These are phyloP conservation scores for Przewalskia tangutica DNA, from an alignment of 257 asterid species.

Conservation along the genomic window DNA sequence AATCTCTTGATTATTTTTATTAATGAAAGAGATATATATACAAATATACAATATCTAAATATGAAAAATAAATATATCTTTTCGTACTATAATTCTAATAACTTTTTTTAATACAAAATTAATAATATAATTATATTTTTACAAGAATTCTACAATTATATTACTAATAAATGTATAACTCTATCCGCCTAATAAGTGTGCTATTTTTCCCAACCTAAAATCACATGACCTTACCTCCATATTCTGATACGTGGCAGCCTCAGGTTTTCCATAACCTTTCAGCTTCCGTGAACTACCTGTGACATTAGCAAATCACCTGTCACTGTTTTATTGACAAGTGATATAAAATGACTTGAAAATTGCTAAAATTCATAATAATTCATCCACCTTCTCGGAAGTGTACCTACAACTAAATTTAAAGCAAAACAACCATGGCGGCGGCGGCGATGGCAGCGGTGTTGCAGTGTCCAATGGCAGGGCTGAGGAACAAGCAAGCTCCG, in stretches of 20 bases:
- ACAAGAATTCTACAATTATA: no score
- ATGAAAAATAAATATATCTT: no score
- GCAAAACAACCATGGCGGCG: background rate
- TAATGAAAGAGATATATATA: no score
- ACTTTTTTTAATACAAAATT: no score
- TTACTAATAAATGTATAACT: no score
- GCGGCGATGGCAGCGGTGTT: constrained; percentile 14
- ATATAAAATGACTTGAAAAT: background rate
- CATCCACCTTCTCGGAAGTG: background rate
- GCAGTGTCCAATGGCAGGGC: constrained; percentile 21
- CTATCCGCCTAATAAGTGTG: no score
- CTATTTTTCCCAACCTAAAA: no score
- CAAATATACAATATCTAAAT: no score
- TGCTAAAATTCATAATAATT: background rate
- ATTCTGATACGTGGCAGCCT: background rate
- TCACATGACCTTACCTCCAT: background rate
- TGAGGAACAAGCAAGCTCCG: constrained; percentile 21
- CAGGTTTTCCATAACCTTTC: background rate
- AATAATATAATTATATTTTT: no score
- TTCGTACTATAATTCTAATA: no score
- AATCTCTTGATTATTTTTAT: no score
- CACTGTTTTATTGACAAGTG: background rate
- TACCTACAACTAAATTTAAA: background rate
- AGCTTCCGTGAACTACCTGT: background rate
- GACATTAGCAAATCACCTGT: background rate